Percentiles rank a stretch among this genome's conserved stretches.
These are phyloP conservation scores for Spathaspora passalidarum DNA, from an alignment of 805 yeast genomes.

Conservation along the genomic window DNA sequence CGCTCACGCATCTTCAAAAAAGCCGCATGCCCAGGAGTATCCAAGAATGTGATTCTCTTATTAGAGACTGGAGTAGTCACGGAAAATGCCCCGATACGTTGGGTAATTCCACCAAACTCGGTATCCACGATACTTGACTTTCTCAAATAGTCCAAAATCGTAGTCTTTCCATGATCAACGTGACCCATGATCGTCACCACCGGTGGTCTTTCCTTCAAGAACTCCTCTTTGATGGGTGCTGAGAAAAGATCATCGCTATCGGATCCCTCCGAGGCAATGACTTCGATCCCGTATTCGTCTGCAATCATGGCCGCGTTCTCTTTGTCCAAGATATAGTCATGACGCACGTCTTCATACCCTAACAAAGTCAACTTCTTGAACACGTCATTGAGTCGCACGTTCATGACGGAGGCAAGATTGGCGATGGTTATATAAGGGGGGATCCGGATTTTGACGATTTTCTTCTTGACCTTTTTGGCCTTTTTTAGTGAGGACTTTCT, in stretches of 20 bases:
- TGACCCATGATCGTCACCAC: conserved; percentile 98
- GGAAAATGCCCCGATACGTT: conserved; percentile 95
- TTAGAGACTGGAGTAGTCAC: conserved; percentile 74
- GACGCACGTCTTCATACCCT: conserved; percentile 72
- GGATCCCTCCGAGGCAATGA: conserved; percentile 48
- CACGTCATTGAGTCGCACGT: conserved; percentile 60
- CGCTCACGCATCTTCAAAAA: conserved; percentile 94
- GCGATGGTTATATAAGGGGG: conserved; percentile 81
- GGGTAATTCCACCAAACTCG: conserved; percentile 96
- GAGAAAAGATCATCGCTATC: conserved; percentile 60
- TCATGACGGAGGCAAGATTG: conserved; percentile 69
- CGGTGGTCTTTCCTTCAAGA: conserved; percentile 74
- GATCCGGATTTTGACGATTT: conserved; percentile 37
- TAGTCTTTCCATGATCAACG: conserved; percentile 97
- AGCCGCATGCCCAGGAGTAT: conserved; percentile 98
- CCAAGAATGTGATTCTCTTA: conserved; percentile 81
- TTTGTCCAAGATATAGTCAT: conserved; percentile 76
- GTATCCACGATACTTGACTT: conserved; percentile 78
- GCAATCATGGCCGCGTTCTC: conserved; percentile 87
- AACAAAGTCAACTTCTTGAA: conserved; percentile 55
- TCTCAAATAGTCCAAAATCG: conserved; percentile 81
- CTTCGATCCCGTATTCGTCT: conserved; percentile 80
- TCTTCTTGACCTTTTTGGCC: conserved; percentile 1
- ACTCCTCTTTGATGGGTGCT: conserved; percentile 43
- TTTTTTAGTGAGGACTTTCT: neutral